Evolutionary conservation across 805 yeast genomes (phyloP).

Genomic region (Saturnispora quitensis): DNA sequence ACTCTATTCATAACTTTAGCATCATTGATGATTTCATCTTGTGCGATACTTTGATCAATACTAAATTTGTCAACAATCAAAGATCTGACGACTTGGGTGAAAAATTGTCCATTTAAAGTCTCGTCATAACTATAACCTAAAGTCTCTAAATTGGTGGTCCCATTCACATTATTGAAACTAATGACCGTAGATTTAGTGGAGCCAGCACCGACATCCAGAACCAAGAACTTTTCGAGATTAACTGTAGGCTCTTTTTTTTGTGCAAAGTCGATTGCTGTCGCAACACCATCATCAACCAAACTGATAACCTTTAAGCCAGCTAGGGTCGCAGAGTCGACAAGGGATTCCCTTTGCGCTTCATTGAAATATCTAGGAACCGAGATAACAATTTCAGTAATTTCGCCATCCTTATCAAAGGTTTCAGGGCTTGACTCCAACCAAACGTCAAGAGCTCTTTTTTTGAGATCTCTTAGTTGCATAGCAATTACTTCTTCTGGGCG

Average conservation of each 20-base stretch:
- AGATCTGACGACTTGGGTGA: conserved; percentile 59
- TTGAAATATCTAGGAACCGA: conserved; percentile 69
- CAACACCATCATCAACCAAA: conserved; percentile 84
- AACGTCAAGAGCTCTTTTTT: conserved; percentile 51
- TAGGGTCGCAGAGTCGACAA: conserved; percentile 61
- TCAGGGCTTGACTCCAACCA: conserved; percentile 46
- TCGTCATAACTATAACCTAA: conserved; percentile 65
- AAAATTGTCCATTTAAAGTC: conserved; percentile 64
- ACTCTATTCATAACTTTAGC: conserved; percentile 57
- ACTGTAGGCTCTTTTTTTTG: conserved; percentile 37
- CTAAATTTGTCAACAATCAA: conserved; percentile 52
- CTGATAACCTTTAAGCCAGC: conserved; percentile 59
- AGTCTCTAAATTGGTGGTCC: conserved; percentile 43
- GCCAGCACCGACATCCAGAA: conserved; percentile 91
- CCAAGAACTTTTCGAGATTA: conserved; percentile 41
- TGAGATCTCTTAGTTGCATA: conserved; percentile 66
- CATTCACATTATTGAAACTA: conserved; percentile 40
- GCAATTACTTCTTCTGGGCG: conserved; percentile 74
- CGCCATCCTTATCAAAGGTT: conserved; percentile 29
- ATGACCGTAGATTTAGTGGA: conserved; percentile 83
- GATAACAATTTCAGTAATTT: conserved; percentile 58
- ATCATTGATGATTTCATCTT: conserved; percentile 30
- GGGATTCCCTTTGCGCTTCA: conserved; percentile 57
- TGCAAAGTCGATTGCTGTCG: conserved; percentile 78
- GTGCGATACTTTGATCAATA: conserved; percentile 15